Conservation (phyloP, 1,284 basidiomycete genomes). For the Apiotrichum gamsii region DNA sequence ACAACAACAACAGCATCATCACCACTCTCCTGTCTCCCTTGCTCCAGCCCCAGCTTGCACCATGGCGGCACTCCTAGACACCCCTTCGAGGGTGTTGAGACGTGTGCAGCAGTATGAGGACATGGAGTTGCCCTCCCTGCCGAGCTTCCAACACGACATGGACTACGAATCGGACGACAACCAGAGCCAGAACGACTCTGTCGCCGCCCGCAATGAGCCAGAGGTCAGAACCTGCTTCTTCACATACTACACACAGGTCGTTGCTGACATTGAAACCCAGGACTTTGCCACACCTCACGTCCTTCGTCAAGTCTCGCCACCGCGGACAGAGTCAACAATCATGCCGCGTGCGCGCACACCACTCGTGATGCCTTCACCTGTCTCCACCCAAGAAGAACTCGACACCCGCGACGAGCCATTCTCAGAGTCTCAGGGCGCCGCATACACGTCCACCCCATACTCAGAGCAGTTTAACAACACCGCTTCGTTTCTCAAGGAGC, state of each 20-base stretch:
- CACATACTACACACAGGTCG: too few relatives aligned
- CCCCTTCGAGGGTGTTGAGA: slow-evolving; percentile 34
- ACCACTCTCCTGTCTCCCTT: background rate
- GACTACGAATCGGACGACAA: slow-evolving; percentile 24
- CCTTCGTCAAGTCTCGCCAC: background rate
- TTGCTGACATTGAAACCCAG: too few relatives aligned
- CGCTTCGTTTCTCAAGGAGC: too few relatives aligned
- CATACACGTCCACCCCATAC: background rate
- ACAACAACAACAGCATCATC: background rate
- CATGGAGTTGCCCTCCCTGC: slow-evolving; percentile 42
- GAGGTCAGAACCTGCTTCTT: too few relatives aligned
- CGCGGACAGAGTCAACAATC: background rate
- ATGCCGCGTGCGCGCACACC: slow-evolving; percentile 1
- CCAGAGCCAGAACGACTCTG: too few relatives aligned
- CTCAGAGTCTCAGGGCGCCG: too few relatives aligned
- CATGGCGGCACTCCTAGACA: slow-evolving; percentile 33
- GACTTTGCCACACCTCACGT: background rate
- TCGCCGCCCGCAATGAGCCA: too few relatives aligned
- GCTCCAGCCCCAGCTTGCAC: background rate
- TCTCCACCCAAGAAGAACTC: background rate
- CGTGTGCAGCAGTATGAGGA: slow-evolving; percentile 39
- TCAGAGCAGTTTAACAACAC: background rate
- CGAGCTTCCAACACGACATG: slow-evolving; percentile 38
- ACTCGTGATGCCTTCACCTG: background rate
- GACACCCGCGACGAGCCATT: background rate